phyloP scores from a whole-genome alignment of 1,284 basidiomycete species.

The Mycena sp. region DNA sequence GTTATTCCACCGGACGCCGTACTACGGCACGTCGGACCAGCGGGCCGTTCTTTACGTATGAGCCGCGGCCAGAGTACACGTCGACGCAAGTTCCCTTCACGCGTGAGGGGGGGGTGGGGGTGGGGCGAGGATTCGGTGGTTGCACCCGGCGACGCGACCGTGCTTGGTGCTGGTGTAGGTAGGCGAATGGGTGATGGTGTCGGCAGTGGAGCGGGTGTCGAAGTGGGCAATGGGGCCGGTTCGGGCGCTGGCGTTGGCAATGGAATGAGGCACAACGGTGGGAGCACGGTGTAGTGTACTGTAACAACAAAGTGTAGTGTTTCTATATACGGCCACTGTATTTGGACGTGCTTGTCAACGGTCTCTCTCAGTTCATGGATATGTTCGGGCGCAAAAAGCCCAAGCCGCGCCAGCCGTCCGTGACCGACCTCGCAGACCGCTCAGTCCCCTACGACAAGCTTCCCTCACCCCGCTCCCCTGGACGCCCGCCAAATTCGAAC shows the following conservation, averaged over 20 bases:
- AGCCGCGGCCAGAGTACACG: constrained; percentile 37
- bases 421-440: constrained; percentile 61
- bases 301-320: constrained; percentile 46
- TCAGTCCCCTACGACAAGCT: constrained; percentile 81
- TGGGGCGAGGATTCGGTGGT: constrained; percentile 44
- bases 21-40: constrained; percentile 33
- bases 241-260: constrained; percentile 40
- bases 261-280: constrained; percentile 40
- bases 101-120: constrained; percentile 60
- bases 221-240: neutral
- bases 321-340: neutral
- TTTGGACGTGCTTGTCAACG: neutral
- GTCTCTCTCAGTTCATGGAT: constrained; percentile 50
- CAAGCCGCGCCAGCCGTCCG: constrained; percentile 55
- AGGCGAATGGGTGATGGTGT: neutral
- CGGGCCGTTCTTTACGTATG: constrained; percentile 46
- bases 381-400: constrained; percentile 60
- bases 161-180: constrained; percentile 24
- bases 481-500: constrained; percentile 62
- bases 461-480: constrained; percentile 65
- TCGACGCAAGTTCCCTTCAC: constrained; percentile 50
- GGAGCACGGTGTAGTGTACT: neutral
- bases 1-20: constrained; percentile 48
- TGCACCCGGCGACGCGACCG: constrained; percentile 49
- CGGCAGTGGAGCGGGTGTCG: neutral